phyloP scores from a whole-genome alignment of 139 green algal species.

The Chlamydomonas sphaeroides region DNA sequence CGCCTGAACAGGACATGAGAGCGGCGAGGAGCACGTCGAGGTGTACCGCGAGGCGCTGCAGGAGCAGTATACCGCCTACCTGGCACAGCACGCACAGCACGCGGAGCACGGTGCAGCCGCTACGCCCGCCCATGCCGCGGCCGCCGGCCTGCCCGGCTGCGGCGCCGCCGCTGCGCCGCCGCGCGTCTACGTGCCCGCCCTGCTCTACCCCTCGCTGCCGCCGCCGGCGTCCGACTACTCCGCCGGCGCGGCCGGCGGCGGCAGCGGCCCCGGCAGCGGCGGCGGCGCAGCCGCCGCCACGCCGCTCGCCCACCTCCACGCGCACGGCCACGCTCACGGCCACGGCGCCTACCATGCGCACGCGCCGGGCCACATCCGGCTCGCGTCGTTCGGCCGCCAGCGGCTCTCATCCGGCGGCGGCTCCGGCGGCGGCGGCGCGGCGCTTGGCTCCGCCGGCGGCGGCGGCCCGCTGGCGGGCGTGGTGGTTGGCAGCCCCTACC shows the following conservation, averaged over 20 bases:
- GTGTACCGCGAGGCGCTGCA: constrained; percentile 86
- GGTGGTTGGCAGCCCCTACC: constrained; percentile 77
- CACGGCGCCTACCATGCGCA: neutral
- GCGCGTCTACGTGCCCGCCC: constrained; percentile 24
- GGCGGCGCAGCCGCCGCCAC: neutral
- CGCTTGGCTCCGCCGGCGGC: neutral
- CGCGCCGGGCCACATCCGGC: neutral
- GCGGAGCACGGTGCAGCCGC: too few species aligned
- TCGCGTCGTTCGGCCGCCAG: too few species aligned
- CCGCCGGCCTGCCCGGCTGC: too few species aligned
- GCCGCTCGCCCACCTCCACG: neutral
- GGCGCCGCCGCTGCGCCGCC: neutral
- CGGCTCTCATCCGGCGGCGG: too few species aligned
- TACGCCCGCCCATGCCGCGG: too few species aligned
- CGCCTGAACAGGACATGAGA: constrained; percentile 92
- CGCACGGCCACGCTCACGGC: constrained; percentile 1
- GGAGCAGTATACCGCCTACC: neutral
- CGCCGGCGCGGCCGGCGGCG: too few species aligned
- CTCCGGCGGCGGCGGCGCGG: neutral
- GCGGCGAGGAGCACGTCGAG: constrained; percentile 86
- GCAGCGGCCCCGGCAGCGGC: neutral
- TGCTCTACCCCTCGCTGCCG: neutral
- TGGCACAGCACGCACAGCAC: neutral
- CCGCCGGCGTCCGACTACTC: neutral
- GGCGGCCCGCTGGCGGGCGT: constrained; percentile 57